Evolutionary conservation across 23 red algal species (phyloP), one percentile per base, ranked within the genome.

Genomic region (Chondrus crispus): DNA sequence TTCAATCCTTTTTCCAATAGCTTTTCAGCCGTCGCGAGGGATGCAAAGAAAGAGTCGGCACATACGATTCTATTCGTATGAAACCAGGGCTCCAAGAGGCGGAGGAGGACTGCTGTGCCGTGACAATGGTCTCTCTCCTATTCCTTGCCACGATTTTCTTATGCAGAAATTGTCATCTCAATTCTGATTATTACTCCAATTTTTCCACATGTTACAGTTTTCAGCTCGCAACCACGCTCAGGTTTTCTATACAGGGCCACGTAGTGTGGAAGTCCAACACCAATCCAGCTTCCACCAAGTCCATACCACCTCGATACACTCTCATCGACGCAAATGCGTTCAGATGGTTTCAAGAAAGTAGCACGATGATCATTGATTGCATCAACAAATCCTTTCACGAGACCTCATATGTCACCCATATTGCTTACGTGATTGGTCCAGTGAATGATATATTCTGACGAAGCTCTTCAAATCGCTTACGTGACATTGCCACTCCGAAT

Each of bases 201-300:
- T 68, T 74, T 37, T 68, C 9, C 74, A 46, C 72, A 62, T 16
- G 36, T 11, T 39, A 55, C 73, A 46, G 72, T 45, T 82, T 82
- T 53, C 19, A 62, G 46, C 33, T 91, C 88, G 42, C 73, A 81
- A 5, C 74, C 71, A 46, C 46, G 11, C 70, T 91, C 88, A 9
- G 72, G 88, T 40, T 91, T 91, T 18, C 60, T 7, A 63, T 91
- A 72, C 37, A 91, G 18, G 12, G 88, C 73, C 12, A 54, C 41
- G 42, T 82, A 91, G n/a, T 82, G 40, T 12, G 74, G 76, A 24
- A 92, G 74, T 24, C 88, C 88, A 30, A 16, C n/a, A 19, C 77
- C 20, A 9, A 89, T 89, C 62, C 68, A 89, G 36, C 29, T 22
- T 20, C 68, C 85, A 32, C 68, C 85, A 51, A 74, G 68, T 51